Percentiles rank a stretch among this genome's conserved stretches.
Conservation (phyloP, 1,284 basidiomycete genomes). For the Pseudozyma hubeiensis region DNA sequence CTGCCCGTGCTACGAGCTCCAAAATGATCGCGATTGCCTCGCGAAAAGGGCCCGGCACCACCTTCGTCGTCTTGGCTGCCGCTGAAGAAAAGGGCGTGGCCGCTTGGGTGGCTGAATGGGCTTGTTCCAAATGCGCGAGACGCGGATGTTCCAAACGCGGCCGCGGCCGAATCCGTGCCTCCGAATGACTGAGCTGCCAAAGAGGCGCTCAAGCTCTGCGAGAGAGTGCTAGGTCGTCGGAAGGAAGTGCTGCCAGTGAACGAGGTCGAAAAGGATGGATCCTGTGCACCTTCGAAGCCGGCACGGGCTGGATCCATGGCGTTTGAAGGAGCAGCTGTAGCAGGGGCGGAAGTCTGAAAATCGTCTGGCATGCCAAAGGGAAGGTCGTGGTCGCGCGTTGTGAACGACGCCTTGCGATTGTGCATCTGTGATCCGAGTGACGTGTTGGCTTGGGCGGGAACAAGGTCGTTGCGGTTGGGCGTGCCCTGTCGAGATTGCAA, state of each 20-base stretch:
- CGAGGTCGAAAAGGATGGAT: slow-evolving; percentile 16
- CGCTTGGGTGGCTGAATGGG: slow-evolving; percentile 66
- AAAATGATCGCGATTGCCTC: slow-evolving; percentile 34
- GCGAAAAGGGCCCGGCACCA: slow-evolving; percentile 46
- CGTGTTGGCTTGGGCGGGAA: slow-evolving; percentile 13
- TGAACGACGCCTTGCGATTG: slow-evolving; percentile 72
- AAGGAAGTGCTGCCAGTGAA: slow-evolving; percentile 36
- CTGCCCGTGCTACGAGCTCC: slow-evolving; percentile 44
- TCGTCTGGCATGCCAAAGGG: slow-evolving; percentile 77
- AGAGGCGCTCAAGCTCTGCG: slow-evolving; percentile 38
- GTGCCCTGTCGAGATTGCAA: slow-evolving; percentile 18
- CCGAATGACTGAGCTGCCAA: slow-evolving; percentile 30
- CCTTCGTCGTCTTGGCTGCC: slow-evolving; percentile 56
- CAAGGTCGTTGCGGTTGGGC: slow-evolving; percentile 3
- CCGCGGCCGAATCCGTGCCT: slow-evolving; percentile 34
- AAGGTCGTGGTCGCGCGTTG: slow-evolving; percentile 81
- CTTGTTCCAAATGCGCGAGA: slow-evolving; percentile 62
- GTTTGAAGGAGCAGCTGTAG: slow-evolving; percentile 8
- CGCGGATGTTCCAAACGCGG: slow-evolving; percentile 40
- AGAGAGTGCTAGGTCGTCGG: slow-evolving; percentile 30
- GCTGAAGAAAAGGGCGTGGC: slow-evolving; percentile 62
- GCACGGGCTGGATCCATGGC: slow-evolving; percentile 14
- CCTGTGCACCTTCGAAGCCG: slow-evolving; percentile 27
- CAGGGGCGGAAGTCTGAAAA: slow-evolving; percentile 41
- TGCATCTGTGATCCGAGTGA: slow-evolving; percentile 15